Percentiles rank a stretch among this genome's conserved stretches.
Evolutionary conservation across 169 alveolate genomes (phyloP).

Genomic region (Plasmodium vivax): DNA sequence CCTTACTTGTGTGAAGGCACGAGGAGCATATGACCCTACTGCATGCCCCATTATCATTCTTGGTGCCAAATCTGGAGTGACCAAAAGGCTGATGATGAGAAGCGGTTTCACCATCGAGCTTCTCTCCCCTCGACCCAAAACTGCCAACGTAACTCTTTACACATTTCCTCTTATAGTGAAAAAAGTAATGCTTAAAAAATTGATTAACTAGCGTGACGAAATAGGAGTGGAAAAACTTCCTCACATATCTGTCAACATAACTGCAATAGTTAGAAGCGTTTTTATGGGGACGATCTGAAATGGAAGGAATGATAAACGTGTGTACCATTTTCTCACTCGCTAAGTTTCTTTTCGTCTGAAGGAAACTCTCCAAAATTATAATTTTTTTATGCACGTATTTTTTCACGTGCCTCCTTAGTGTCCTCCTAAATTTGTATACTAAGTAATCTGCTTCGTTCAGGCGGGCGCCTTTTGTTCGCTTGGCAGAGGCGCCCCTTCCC

Average conservation of each 20-base stretch:
- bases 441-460: not conserved
- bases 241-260: slow-evolving; percentile 7
- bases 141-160: not conserved
- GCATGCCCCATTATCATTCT: not conserved
- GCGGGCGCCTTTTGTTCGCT: not conserved
- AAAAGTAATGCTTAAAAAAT: slow-evolving; percentile 23
- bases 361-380: not conserved
- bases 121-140: not conserved
- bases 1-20: not conserved
- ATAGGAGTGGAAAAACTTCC: not conserved
- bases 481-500: not conserved
- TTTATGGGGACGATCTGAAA: not conserved
- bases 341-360: not conserved
- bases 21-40: not conserved
- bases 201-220: slow-evolving; percentile 13
- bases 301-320: not conserved
- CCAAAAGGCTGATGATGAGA: not conserved
- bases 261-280: not conserved
- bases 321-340: not conserved
- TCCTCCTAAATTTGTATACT: not conserved
- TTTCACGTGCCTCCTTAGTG: not conserved
- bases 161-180: not conserved
- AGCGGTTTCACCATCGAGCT: not conserved
- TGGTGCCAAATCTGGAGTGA: not conserved
- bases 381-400: not conserved